Evolutionary conservation across 2,329 filamentous ascomycete species (phyloP).

Genomic region (Mycosphaerella sp.): DNA sequence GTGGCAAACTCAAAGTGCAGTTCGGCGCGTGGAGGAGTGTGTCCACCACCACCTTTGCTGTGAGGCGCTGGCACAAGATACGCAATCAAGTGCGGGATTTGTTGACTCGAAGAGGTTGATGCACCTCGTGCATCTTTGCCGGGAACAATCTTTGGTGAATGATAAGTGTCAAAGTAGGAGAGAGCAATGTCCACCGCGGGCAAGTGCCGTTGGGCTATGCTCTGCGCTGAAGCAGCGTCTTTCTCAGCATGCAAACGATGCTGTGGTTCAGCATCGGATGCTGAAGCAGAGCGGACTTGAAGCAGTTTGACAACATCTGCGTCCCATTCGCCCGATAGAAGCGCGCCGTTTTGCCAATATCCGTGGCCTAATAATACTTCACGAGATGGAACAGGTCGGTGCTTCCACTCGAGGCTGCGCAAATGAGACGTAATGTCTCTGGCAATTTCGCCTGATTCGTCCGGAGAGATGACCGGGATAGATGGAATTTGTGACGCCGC

Average conservation of each 20-base stretch:
- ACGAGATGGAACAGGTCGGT: neutral
- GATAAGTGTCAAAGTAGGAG: constrained; percentile 1
- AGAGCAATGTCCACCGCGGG: constrained; percentile 3
- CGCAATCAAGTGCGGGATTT: neutral
- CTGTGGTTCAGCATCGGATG: neutral
- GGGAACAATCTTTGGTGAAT: neutral
- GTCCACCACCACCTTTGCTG: neutral
- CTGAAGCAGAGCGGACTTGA: neutral
- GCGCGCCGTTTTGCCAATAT: neutral
- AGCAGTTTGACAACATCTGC: neutral
- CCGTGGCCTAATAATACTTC: neutral
- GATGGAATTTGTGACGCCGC: neutral
- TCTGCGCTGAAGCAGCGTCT: neutral
- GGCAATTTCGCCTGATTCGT: neutral
- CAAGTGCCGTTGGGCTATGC: neutral
- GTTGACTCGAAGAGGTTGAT: neutral
- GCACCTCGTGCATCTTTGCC: neutral
- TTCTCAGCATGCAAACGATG: neutral
- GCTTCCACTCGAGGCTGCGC: neutral
- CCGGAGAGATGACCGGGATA: neutral
- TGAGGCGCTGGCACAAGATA: constrained; percentile 1
- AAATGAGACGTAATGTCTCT: neutral
- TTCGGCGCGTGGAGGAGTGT: constrained; percentile 12
- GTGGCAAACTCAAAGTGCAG: constrained; percentile 15
- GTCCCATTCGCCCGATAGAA: neutral